These are phyloP conservation scores for Pseudozyma thailandica DNA, from an alignment of 1,284 basidiomycete genomes.

Conservation along the genomic window DNA sequence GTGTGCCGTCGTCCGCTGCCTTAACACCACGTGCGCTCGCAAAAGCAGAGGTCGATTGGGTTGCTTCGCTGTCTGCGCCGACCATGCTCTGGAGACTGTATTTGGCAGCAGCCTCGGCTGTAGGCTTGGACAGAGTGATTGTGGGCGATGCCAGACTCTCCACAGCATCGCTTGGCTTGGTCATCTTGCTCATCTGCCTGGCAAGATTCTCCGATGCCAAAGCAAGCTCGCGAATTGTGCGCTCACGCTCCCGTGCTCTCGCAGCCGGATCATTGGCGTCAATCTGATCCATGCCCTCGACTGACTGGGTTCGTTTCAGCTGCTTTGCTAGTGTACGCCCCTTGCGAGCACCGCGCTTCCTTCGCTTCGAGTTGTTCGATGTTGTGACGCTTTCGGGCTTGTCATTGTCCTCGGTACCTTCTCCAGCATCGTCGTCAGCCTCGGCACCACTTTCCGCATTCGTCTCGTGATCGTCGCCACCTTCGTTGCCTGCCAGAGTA, in stretches of 20 bases:
- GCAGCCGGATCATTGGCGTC: constrained; percentile 30
- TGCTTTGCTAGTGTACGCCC: constrained; percentile 54
- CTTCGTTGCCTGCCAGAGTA: too few species aligned
- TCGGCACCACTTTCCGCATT: constrained; percentile 3
- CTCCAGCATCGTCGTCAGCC: constrained; percentile 3
- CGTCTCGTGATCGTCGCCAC: neutral
- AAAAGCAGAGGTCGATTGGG: neutral
- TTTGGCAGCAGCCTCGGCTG: constrained; percentile 39
- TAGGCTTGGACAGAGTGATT: constrained; percentile 36
- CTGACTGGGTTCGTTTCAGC: constrained; percentile 55
- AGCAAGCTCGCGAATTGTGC: constrained; percentile 51
- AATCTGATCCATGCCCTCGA: constrained; percentile 34
- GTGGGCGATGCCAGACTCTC: constrained; percentile 17
- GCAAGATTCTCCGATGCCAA: constrained; percentile 53
- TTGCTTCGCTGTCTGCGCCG: constrained; percentile 7
- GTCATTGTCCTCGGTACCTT: constrained; percentile 7
- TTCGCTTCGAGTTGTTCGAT: constrained; percentile 49
- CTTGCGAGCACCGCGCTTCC: constrained; percentile 57
- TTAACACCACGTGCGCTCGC: neutral
- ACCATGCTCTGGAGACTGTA: constrained; percentile 34
- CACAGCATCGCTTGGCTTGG: constrained; percentile 39
- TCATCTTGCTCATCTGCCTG: constrained; percentile 55
- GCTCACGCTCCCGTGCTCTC: constrained; percentile 38
- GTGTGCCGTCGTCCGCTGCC: constrained; percentile 3
- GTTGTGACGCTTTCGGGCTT: constrained; percentile 34